Base-by-base conservation (phyloP, 176 grass and related monocot species). In the Eragrostis curvula region DNA sequence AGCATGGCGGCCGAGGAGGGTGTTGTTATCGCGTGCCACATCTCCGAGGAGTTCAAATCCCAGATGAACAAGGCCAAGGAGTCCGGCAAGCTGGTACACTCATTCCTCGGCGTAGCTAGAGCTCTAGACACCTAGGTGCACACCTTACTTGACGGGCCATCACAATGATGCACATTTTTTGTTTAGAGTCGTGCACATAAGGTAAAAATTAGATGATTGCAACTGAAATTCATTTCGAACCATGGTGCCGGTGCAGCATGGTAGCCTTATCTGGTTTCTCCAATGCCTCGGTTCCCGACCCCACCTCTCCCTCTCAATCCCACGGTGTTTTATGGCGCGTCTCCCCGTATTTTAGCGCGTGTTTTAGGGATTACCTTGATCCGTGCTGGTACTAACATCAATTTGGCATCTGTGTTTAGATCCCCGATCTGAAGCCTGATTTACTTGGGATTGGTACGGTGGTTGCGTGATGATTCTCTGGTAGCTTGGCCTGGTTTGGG, bases 21-120 rank as follows among this genome's bases (percentile, higher is more conserved):
- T 45, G 13, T 8, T 20, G 91, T 97, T 46, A 82, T 97, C 85
- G 85, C 68, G 48, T 97, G 94, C 89, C 89, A 97, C 91, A 88
- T 25, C 71, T 60, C 73, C 39, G 82, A 81, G 0, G 66, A 90
- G 5, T 97, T 91, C 83, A 82, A 83, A 0, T 5, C 48, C 70
- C 76, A 91, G 12, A 77, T 97, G 70, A 2, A 57, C 21, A 53
- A 69, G 56, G 91, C 82, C 46, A 86, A 90, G 61, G 82, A 86
- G 0, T 11, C 55, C 21, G 42, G 68, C 55, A 97, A 92, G 78
- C 87, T 97, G 82, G n/a, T n/a, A 91, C 94, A 83, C 0, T 72
- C 7, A 5, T 3, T 17, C 21, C 21, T 21, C 2, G 5, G 17
- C 46, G 32, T 2, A 36, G 32, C 32, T 36, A 36, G 32, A 36